Evolutionary conservation across 2,329 filamentous ascomycete species (phyloP).

Genomic region (Fusarium dimerum): DNA sequence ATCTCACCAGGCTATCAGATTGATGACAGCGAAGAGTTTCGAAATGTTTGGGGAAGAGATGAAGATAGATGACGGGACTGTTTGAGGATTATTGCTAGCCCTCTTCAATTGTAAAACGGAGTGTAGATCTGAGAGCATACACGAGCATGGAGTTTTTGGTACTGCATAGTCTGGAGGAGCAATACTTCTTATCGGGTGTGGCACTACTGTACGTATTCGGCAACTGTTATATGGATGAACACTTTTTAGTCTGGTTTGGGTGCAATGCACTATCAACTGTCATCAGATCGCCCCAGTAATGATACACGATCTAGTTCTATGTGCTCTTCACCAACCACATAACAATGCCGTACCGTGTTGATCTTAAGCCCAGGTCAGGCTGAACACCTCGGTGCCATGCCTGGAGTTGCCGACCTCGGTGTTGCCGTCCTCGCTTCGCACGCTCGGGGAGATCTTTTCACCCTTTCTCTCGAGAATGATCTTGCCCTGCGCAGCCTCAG

Average conservation of each 20-base stretch:
- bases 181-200: no score
- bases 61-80: constrained; percentile 19
- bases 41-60: constrained; percentile 46
- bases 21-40: constrained; percentile 45
- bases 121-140: constrained; percentile 14
- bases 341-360: no score
- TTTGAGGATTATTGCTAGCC: constrained; percentile 21
- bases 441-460: constrained; percentile 41
- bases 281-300: no score
- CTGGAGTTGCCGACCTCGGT: constrained; percentile 47
- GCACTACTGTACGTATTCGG: constrained; percentile 25
- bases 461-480: constrained; percentile 44
- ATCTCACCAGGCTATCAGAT: constrained; percentile 30
- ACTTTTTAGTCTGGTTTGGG: no score
- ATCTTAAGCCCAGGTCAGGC: constrained; percentile 36
- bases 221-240: not conserved
- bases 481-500: constrained; percentile 28
- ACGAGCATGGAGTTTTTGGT: constrained; percentile 29
- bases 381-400: constrained; percentile 43
- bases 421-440: constrained; percentile 39
- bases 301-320: not conserved
- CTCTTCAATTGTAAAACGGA: constrained; percentile 5
- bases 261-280: no score
- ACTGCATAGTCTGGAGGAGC: constrained; percentile 43
- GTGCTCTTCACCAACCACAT: not conserved